Conservation (phyloP, 345 rosid genomes). For the Firmiana major region DNA sequence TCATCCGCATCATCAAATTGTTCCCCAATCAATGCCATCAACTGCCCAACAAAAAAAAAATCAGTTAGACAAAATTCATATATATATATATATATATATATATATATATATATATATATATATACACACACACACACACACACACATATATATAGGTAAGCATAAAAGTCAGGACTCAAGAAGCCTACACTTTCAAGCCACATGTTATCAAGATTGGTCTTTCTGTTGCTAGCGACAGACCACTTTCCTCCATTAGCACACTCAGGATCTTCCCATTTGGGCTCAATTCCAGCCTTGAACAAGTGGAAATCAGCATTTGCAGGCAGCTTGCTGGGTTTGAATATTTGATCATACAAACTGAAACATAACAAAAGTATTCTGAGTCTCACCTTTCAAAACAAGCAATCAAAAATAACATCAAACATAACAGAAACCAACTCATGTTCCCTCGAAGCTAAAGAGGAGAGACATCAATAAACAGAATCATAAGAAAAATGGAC, state of each 20-base stretch:
- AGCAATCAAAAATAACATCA: background rate
- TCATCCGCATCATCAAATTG: conserved; percentile 87
- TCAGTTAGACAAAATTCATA: background rate
- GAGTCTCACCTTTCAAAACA: background rate
- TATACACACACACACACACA: too few species aligned
- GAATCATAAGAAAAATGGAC: background rate
- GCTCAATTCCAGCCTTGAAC: conserved; percentile 85
- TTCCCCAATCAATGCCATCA: conserved; percentile 96
- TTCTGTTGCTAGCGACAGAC: conserved; percentile 54
- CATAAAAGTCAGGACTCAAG: background rate
- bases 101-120: background rate
- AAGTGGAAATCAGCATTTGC: conserved; percentile 71
- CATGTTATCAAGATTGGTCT: conserved; percentile 52
- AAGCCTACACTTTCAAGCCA: conserved; percentile 82
- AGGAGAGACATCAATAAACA: background rate
- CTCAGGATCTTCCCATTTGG: conserved; percentile 98
- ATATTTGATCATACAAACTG: conserved; percentile 76
- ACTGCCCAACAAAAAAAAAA: conserved; percentile 26
- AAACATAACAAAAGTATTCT: conserved; percentile 15
- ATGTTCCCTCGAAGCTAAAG: background rate
- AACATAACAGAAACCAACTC: background rate
- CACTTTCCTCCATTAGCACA: conserved; percentile 93
- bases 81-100: background rate
- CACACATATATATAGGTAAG: background rate
- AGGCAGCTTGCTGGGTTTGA: conserved; percentile 71